Evolutionary conservation across 768 basidiomycete genomes (phyloP).

Genomic region (Termitomyces sp.): DNA sequence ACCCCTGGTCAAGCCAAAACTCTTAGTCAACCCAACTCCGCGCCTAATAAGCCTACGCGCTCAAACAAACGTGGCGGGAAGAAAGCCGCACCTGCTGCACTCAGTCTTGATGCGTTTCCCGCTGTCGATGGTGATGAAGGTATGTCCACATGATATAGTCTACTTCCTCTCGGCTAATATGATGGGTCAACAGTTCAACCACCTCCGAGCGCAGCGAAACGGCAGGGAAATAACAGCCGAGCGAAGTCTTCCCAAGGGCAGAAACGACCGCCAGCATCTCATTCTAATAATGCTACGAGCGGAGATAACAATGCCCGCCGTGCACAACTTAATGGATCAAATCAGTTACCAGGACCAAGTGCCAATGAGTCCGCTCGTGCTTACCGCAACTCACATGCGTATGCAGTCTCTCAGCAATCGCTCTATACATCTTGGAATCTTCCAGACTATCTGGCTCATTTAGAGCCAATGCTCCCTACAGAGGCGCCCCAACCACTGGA

Average conservation of each 20-base stretch:
- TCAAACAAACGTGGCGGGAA: slow-evolving; percentile 42
- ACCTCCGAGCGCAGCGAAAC: slow-evolving; percentile 22
- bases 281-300: slow-evolving; percentile 23
- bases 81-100: slow-evolving; percentile 24
- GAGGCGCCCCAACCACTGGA: slow-evolving; percentile 70
- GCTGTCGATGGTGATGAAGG: slow-evolving; percentile 60
- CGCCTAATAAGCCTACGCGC: slow-evolving; percentile 26
- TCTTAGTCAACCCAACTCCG: slow-evolving; percentile 24
- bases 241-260: slow-evolving; percentile 34
- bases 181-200: slow-evolving; percentile 6
- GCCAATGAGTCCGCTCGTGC: slow-evolving; percentile 53
- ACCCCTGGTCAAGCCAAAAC: slow-evolving; percentile 29
- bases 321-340: slow-evolving; percentile 36
- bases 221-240: slow-evolving; percentile 30
- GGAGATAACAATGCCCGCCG: slow-evolving; percentile 46
- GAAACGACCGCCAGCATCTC: slow-evolving; percentile 36
- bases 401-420: slow-evolving; percentile 73
- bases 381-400: slow-evolving; percentile 76
- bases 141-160: slow-evolving; percentile 21
- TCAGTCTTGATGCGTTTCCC: slow-evolving; percentile 25
- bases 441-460: slow-evolving; percentile 89
- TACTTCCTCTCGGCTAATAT: slow-evolving; percentile 9
- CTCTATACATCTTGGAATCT: slow-evolving; percentile 84
- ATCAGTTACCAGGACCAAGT: slow-evolving; percentile 31
- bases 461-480: slow-evolving; percentile 78